Base-by-base conservation (phyloP, 257 asterid species). In the Cruciata laevipes region DNA sequence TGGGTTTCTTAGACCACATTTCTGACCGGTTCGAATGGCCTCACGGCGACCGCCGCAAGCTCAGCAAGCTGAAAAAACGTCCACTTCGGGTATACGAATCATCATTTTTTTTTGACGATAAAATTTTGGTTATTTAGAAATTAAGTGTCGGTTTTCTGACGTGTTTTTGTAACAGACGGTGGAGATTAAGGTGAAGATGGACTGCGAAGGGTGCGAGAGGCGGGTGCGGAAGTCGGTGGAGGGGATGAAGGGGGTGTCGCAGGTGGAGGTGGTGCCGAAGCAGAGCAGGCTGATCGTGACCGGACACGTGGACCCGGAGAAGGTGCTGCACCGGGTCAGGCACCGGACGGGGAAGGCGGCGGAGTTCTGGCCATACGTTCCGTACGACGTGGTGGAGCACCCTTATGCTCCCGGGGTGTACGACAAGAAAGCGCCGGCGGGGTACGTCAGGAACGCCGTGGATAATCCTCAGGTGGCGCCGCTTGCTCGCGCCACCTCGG, bases 101-200 rank as follows among this genome's bases (percentile, higher is more conserved):
- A 59, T 9, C 14, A 4, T 44, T 5, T 9, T 44, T 44, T 44
- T 44, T 44, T 44, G 2, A 27, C 30, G 2, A 27, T 27, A 27
- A 27, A 27, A 27, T n/a, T n/a, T n/a, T n/a, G n/a, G n/a, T n/a
- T n/a, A n/a, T n/a, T n/a, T n/a, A n/a, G n/a, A n/a, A n/a, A n/a
- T n/a, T n/a, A 27, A 27, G 2, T 27, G 30, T 27, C 30, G 30
- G 30, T 27, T 27, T 35, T 35, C 8, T 35, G 38, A 35, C 38
- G 38, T 35, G 38, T 35, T 13, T 13, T 53, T 20, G 60, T 56
- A 6, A 0, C 73, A 81, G 85, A 78, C 69, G 24, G 86, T 81
- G 67, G 86, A 81, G 53, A 78, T 81, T 64, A 73, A 64, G 68
- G 77, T 81, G 66, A 81, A 81, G 68, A 81, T 81, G 76, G 86